Evolutionary conservation across 2,329 filamentous ascomycete species (phyloP).

Genomic region (Diaporthe sp.): DNA sequence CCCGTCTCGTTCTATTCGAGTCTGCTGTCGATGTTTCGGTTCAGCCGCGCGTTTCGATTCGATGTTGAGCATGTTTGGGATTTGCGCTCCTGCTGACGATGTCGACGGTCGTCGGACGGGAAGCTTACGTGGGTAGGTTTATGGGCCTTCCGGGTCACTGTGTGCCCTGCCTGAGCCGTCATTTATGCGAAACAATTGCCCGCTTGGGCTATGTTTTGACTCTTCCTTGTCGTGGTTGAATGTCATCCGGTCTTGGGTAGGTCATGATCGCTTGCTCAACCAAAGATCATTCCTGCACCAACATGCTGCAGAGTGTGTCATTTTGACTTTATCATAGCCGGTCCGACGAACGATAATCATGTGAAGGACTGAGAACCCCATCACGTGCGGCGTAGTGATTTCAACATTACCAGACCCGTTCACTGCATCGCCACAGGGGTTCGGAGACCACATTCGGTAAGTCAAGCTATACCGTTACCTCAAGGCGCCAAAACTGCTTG

Average conservation of each 20-base stretch:
- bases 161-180: neutral
- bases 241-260: slow-evolving; percentile 3
- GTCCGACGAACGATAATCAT: neutral
- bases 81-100: slow-evolving; percentile 27
- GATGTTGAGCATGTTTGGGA: slow-evolving; percentile 33
- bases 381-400: neutral
- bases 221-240: neutral
- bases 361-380: neutral
- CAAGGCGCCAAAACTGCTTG: neutral
- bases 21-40: slow-evolving; percentile 30
- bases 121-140: slow-evolving; percentile 5
- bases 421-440: neutral
- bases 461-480: neutral
- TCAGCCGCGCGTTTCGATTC: slow-evolving; percentile 31
- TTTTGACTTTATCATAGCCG: neutral
- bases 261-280: slow-evolving; percentile 1
- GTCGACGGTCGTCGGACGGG: slow-evolving; percentile 1
- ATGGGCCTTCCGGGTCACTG: neutral
- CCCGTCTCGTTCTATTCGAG: slow-evolving; percentile 25
- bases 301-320: neutral
- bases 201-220: neutral
- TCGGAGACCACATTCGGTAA: neutral
- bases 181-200: slow-evolving; percentile 16
- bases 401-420: neutral
- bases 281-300: neutral